Evolutionary conservation across 352 stramenopile genomes (phyloP).

Genomic region (Phytophthora chlamydospora): DNA sequence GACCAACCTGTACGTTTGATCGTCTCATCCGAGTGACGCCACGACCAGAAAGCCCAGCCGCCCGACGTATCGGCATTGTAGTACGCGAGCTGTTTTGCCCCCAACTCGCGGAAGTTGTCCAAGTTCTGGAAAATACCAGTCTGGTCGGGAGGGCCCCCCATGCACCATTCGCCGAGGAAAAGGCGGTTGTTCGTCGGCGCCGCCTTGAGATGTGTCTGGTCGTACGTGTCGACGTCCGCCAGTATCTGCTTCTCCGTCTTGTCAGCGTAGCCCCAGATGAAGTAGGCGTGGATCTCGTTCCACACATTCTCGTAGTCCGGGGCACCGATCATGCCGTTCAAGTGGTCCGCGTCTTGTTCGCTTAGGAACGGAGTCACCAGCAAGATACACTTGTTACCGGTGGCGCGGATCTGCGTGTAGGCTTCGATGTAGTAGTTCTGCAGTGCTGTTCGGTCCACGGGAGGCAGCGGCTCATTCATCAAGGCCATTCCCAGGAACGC

Average conservation of each 20-base stretch:
- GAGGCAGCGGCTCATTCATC: conserved; percentile 56
- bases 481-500: conserved; percentile 59
- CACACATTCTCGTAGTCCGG: conserved; percentile 57
- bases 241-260: conserved; percentile 31
- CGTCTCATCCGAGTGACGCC: conserved; percentile 49
- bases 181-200: conserved; percentile 22
- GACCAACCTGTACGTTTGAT: conserved; percentile 46
- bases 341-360: conserved; percentile 34
- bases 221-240: conserved; percentile 29
- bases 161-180: conserved; percentile 63
- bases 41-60: conserved; percentile 62
- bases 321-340: conserved; percentile 36
- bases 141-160: conserved; percentile 36
- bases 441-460: conserved; percentile 27
- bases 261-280: conserved; percentile 50
- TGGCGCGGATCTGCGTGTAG: conserved; percentile 46
- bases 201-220: conserved; percentile 16
- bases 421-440: conserved; percentile 47
- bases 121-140: conserved; percentile 36
- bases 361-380: conserved; percentile 44
- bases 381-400: conserved; percentile 55
- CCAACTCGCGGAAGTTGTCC: conserved; percentile 40
- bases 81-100: conserved; percentile 34
- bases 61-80: conserved; percentile 25
- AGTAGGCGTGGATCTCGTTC: conserved; percentile 66